phyloP scores from a whole-genome alignment of 208 protist species.

The Crithidia thermophila region DNA sequence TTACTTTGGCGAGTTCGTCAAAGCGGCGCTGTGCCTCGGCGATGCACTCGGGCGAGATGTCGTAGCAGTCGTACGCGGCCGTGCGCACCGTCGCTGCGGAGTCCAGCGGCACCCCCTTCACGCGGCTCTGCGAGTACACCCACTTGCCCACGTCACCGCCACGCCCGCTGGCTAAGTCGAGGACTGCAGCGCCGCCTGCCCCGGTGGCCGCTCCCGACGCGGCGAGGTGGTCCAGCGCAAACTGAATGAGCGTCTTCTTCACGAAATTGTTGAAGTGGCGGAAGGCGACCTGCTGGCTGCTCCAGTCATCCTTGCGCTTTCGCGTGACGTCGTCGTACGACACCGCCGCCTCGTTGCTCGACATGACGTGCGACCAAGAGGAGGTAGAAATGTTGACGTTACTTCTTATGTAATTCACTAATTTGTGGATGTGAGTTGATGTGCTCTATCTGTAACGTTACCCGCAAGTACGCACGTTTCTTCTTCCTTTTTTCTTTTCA shows the following conservation, averaged over 20 bases:
- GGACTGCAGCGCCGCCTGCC: conserved; percentile 32
- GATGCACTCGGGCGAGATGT: conserved; percentile 78
- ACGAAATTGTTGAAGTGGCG: conserved; percentile 90
- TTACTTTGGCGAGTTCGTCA: conserved; percentile 16
- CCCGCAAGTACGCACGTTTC: too few species aligned
- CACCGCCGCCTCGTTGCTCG: conserved; percentile 29
- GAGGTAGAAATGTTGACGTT: neutral
- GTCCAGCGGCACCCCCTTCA: conserved; percentile 6
- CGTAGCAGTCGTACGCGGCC: conserved; percentile 64
- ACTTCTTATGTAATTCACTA: too few species aligned
- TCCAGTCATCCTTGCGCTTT: conserved; percentile 54
- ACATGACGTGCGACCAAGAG: conserved; percentile 20
- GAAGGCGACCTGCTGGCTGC: conserved; percentile 72
- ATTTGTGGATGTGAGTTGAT: neutral
- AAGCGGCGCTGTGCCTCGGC: conserved; percentile 68
- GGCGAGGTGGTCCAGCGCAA: conserved; percentile 49
- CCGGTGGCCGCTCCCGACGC: conserved; percentile 9
- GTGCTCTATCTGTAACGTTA: too few species aligned
- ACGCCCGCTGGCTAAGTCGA: conserved; percentile 83
- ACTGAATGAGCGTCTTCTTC: conserved; percentile 86
- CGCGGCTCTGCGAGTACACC: conserved; percentile 73
- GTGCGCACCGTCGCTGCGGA: conserved; percentile 8
- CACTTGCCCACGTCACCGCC: conserved; percentile 92
- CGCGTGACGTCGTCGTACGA: conserved; percentile 78
- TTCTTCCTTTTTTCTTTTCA: neutral